These are phyloP conservation scores for Pontederia paniculata DNA, from an alignment of 176 grass and related monocot species.

Conservation along the genomic window DNA sequence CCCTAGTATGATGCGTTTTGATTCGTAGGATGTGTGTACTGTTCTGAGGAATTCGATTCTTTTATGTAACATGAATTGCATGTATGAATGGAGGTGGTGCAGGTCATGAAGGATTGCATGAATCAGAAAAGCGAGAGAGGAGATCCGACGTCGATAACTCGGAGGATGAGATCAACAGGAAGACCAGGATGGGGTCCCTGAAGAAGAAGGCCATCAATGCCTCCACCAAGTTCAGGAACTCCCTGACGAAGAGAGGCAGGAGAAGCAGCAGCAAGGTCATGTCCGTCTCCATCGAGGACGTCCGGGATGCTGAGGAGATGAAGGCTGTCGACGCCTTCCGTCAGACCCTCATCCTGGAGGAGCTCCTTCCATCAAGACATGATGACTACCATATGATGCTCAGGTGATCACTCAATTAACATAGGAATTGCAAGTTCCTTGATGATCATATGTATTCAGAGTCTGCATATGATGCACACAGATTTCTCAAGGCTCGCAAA, in stretches of 20 bases:
- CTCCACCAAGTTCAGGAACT: conserved; percentile 74
- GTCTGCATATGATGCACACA: background rate
- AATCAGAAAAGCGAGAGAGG: conserved; percentile 39
- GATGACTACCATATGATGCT: conserved; percentile 99
- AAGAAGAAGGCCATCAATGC: conserved; percentile 69
- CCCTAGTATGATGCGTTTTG: too few species aligned
- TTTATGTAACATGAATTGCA: background rate
- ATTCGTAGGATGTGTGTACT: too few species aligned
- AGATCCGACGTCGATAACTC: conserved; percentile 72
- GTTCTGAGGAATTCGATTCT: too few species aligned
- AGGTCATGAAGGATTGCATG: conserved; percentile 33
- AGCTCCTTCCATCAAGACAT: conserved; percentile 81
- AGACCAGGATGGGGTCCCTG: conserved; percentile 37
- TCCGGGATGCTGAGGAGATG: conserved; percentile 81
- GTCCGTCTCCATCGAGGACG: conserved; percentile 83
- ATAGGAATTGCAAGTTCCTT: too few species aligned
- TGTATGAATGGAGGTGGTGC: background rate
- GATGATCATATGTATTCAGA: background rate
- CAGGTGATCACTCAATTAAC: conserved; percentile 12
- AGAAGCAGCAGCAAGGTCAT: conserved; percentile 99
- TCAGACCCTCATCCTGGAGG: conserved; percentile 83
- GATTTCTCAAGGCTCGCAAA: conserved; percentile 63
- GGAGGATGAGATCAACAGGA: conserved; percentile 25
- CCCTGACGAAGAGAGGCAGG: conserved; percentile 48
- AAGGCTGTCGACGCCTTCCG: conserved; percentile 87